These are phyloP conservation scores for Plantago rigida DNA, from an alignment of 305 asterid genomes.

Conservation along the genomic window DNA sequence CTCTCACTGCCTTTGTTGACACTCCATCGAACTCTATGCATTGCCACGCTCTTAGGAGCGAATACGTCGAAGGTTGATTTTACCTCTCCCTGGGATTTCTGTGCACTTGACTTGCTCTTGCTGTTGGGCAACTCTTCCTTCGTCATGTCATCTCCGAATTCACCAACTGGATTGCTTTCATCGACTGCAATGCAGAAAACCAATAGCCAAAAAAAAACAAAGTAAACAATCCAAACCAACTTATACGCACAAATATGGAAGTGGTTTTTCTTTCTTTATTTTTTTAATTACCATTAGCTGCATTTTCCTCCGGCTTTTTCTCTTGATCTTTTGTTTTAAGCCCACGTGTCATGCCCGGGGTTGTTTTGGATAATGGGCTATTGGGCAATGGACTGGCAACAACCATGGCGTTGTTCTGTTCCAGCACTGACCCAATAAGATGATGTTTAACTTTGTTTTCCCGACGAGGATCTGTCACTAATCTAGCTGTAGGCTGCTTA, in stretches of 20 bases:
- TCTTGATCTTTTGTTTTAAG: conserved; percentile 31
- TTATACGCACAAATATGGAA: conserved; percentile 27
- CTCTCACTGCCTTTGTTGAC: conserved; percentile 65
- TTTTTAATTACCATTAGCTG: conserved; percentile 2
- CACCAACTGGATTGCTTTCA: not conserved
- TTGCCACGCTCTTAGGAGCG: conserved; percentile 57
- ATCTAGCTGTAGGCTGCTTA: conserved; percentile 51
- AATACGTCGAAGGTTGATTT: conserved; percentile 29
- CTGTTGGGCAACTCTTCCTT: conserved; percentile 8
- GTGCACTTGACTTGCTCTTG: conserved; percentile 16
- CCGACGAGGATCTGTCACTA: conserved; percentile 47
- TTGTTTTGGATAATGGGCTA: conserved; percentile 34
- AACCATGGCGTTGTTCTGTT: conserved; percentile 46
- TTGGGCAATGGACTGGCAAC: conserved; percentile 42
- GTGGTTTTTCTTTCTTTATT: conserved; percentile 7
- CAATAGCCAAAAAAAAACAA: not conserved
- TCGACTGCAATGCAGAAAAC: not conserved
- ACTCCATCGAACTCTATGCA: conserved; percentile 84
- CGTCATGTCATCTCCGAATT: not conserved
- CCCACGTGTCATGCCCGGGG: conserved; percentile 44
- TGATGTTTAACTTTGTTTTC: conserved; percentile 46
- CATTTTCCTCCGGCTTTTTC: conserved; percentile 30
- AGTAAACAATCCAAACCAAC: not conserved
- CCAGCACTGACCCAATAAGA: conserved; percentile 67
- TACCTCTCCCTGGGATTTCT: not conserved